Conservation (phyloP, 331 rosid species). For the Stylosanthes scabra region DNA sequence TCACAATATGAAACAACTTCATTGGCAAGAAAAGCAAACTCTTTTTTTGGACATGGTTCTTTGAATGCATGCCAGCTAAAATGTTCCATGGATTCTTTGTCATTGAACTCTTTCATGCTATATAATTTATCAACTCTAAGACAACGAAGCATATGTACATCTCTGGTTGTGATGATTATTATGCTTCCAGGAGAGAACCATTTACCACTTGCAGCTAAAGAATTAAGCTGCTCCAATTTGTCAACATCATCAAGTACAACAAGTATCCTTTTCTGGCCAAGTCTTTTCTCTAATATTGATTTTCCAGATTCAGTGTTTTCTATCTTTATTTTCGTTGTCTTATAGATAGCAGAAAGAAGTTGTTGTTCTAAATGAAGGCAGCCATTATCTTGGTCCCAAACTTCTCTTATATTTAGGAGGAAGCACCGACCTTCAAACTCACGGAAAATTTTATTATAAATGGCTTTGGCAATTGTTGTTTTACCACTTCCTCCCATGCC, state of each 20-base stretch:
- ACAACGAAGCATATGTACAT: neutral
- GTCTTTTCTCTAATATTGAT: neutral
- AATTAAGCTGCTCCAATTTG: neutral
- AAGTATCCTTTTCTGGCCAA: neutral
- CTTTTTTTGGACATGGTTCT: neutral
- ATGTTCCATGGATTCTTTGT: slow-evolving; percentile 36
- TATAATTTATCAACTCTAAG: neutral
- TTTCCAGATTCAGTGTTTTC: neutral
- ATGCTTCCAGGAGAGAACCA: slow-evolving; percentile 30
- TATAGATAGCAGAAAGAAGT: neutral
- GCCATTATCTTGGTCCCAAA: neutral
- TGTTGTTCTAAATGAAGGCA: neutral
- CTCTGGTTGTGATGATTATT: slow-evolving; percentile 37
- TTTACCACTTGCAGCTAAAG: slow-evolving; percentile 11
- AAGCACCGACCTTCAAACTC: neutral
- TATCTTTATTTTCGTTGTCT: neutral
- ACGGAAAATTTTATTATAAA: neutral
- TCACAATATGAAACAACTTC: slow-evolving; percentile 10
- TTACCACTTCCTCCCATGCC: slow-evolving; percentile 36
- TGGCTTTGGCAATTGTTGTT: slow-evolving; percentile 30
- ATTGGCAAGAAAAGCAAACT: neutral
- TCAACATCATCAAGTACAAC: neutral
- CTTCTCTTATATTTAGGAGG: neutral
- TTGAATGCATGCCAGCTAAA: slow-evolving; percentile 40
- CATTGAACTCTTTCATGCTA: neutral